Percentiles rank a stretch among this genome's conserved stretches.
Conservation (phyloP, 2,329 filamentous ascomycete species). For the Hirsutella rhossiliensis region DNA sequence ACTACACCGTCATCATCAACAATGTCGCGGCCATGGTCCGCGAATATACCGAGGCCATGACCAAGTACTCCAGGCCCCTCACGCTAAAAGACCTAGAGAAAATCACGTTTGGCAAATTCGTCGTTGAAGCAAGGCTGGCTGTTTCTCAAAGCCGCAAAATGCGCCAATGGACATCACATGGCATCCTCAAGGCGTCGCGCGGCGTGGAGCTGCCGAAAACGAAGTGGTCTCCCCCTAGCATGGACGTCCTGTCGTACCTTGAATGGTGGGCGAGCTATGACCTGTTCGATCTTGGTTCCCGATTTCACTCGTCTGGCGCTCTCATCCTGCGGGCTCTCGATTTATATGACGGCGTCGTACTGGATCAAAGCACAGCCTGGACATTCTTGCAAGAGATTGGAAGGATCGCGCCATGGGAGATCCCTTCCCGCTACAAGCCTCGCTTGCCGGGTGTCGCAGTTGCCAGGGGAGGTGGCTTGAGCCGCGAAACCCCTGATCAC, state of each 20-base stretch:
- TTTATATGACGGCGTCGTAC: slow-evolving; percentile 39
- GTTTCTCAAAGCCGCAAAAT: slow-evolving; percentile 39
- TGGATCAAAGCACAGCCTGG: slow-evolving; percentile 36
- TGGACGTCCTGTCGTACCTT: slow-evolving; percentile 53
- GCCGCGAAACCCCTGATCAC: slow-evolving; percentile 18
- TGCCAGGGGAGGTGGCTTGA: slow-evolving; percentile 28
- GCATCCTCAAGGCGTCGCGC: slow-evolving; percentile 24
- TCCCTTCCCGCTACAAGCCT: slow-evolving; percentile 49
- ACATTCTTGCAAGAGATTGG: slow-evolving; percentile 68
- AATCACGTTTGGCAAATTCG: slow-evolving; percentile 28
- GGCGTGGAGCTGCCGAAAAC: slow-evolving; percentile 10
- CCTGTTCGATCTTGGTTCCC: slow-evolving; percentile 38
- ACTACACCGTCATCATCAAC: slow-evolving; percentile 15
- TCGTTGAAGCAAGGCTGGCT: slow-evolving; percentile 32
- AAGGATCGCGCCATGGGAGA: slow-evolving; percentile 58
- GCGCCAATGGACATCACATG: slow-evolving; percentile 37
- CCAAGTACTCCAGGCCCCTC: slow-evolving; percentile 7
- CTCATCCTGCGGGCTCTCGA: slow-evolving; percentile 49
- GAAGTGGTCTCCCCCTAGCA: slow-evolving; percentile 17
- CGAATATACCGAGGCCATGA: slow-evolving; percentile 13
- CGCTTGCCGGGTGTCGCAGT: slow-evolving; percentile 38
- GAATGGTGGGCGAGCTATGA: slow-evolving; percentile 53
- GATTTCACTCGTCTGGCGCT: slow-evolving; percentile 49
- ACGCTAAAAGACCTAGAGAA: slow-evolving; percentile 7
- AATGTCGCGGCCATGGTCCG: slow-evolving; percentile 21